These are phyloP conservation scores for Kurtzmaniella cleridarum DNA, from an alignment of 805 yeast genomes.

Conservation along the genomic window DNA sequence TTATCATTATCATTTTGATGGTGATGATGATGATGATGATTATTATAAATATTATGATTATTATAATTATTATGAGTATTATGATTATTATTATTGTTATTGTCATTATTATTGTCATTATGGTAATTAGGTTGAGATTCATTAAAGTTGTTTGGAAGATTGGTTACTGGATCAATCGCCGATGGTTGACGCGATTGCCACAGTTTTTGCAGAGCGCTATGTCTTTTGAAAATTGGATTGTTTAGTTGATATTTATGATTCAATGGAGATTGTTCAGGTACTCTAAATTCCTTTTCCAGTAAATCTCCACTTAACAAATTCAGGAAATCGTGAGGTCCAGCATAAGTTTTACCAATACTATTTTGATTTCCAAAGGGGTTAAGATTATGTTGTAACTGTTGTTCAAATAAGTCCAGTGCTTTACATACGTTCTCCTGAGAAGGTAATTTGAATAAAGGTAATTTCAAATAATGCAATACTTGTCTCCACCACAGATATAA, in stretches of 20 bases:
- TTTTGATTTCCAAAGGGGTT: no score
- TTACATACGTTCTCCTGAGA: slow-evolving; percentile 24
- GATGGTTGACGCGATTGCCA: slow-evolving; percentile 1
- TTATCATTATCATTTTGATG: not conserved
- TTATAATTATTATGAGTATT: not conserved
- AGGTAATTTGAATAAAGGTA: slow-evolving; percentile 46
- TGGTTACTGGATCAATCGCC: not conserved
- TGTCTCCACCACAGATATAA: slow-evolving; percentile 37
- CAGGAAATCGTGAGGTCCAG: slow-evolving; percentile 30
- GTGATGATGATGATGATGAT: not conserved
- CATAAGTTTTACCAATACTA: no score
- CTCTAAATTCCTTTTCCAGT: slow-evolving; percentile 23
- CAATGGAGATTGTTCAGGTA: slow-evolving; percentile 25
- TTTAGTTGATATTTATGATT: slow-evolving; percentile 4
- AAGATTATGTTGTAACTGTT: no score
- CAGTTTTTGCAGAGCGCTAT: slow-evolving; percentile 1
- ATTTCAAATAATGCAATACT: slow-evolving; percentile 22
- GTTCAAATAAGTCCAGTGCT: slow-evolving; percentile 1
- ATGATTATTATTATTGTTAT: not conserved
- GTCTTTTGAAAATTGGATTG: not conserved
- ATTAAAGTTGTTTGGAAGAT: not conserved
- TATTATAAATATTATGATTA: not conserved
- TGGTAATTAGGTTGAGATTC: not conserved
- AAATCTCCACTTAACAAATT: slow-evolving; percentile 27
- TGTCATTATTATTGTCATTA: not conserved